Evolutionary conservation across 1,284 basidiomycete genomes (phyloP), one percentile per base, ranked within the genome.

Genomic region (Phlebopus sp.): DNA sequence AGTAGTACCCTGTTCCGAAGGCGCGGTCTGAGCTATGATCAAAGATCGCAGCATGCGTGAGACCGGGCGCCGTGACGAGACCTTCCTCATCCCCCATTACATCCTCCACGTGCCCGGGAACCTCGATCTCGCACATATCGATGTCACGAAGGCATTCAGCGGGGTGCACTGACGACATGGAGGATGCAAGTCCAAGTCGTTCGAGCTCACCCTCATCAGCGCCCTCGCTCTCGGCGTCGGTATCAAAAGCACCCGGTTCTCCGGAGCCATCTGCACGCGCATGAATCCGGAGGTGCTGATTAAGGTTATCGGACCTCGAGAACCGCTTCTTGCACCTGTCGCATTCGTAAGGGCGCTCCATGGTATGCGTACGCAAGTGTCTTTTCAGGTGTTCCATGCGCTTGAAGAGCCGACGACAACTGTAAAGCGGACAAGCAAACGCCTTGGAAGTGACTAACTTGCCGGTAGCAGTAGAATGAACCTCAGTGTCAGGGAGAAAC

Each of bases 301-400:
- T 81, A 38, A 95, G 76, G 62, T 93, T 93, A 65, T 94, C 91
- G 60, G 84, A 84, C 56, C 92, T 75, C 57, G 87, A 89, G 69
- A 94, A 94, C 44, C 80, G 76, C 71, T 90, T 90, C 59, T 75
- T 72, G 65, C 89, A 95, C 32, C 74, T 72, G 46, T 75, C 69
- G 64, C 92, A 93, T 46, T 74, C 72, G 68, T 82, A 93, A 0
- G 92, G 92, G 38, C 85, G 74, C 67, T 94, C 92, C 75, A 90
- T 78, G 34, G 91, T 93, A 63, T 95, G 92, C n/a, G 90, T 92
- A 46, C 90, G 78, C 30, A 92, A 70, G 67, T 96, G 92, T 35
- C 91, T 73, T 69, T 89, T 90, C 55, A 95, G 74, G 62, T 95
- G 91, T 63, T 95, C 92, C 72, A 88, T 82, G 7, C 90, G 81